phyloP scores from a whole-genome alignment of 805 yeast genomes.

The Wickerhamomyces xylosicus region DNA sequence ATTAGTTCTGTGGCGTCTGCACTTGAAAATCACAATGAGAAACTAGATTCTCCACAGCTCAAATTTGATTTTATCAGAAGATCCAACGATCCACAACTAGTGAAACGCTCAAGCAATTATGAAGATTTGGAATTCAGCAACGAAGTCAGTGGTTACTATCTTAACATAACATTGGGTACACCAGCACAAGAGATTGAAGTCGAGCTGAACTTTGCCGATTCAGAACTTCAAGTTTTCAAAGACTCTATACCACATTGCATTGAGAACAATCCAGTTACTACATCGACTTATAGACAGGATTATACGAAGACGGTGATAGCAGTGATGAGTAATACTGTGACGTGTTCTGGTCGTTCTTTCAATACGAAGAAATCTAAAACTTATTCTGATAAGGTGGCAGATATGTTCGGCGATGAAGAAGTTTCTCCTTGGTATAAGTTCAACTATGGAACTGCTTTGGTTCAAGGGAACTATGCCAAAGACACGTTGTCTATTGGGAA shows the following conservation, averaged over 20 bases:
- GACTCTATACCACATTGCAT: neutral
- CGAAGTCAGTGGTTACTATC: neutral
- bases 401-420: neutral
- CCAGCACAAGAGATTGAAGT: neutral
- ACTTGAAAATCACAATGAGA: too few relatives aligned
- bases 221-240: neutral
- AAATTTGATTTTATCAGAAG: too few relatives aligned
- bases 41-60: too few relatives aligned
- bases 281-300: neutral
- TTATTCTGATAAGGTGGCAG: neutral
- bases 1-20: too few relatives aligned
- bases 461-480: neutral
- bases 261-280: neutral
- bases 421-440: neutral
- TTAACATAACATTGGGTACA: neutral
- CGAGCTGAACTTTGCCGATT: neutral
- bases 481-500: neutral
- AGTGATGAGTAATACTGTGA: neutral
- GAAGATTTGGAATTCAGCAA: neutral
- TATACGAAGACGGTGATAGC: neutral
- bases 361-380: neutral
- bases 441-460: neutral
- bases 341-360: neutral
- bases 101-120: too few relatives aligned
- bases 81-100: too few relatives aligned